Percentiles rank a stretch among this genome's conserved stretches.
These are phyloP conservation scores for Stemphylium beticola DNA, from an alignment of 2,329 filamentous ascomycete genomes.

Conservation along the genomic window DNA sequence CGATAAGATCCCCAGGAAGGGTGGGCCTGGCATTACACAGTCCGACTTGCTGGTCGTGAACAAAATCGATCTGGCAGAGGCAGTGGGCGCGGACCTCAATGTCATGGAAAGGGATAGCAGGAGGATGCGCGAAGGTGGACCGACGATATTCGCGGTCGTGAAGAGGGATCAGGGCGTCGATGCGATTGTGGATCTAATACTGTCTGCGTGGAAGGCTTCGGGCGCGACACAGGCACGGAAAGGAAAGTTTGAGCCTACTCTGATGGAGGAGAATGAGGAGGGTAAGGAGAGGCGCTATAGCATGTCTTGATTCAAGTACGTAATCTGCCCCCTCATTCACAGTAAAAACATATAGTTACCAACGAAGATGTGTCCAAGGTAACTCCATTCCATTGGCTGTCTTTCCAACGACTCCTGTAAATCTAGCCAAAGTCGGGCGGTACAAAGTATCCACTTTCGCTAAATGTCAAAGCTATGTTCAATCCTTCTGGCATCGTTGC, in stretches of 20 bases:
- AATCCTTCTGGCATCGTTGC: too few relatives aligned
- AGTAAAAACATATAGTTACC: too few relatives aligned
- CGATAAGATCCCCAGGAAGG: slow-evolving; percentile 95
- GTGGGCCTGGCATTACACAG: slow-evolving; percentile 95
- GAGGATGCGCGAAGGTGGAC: slow-evolving; percentile 93
- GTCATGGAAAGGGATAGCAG: slow-evolving; percentile 96
- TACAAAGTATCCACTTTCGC: too few relatives aligned
- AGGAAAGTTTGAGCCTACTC: slow-evolving; percentile 40
- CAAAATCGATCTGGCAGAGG: slow-evolving; percentile 92
- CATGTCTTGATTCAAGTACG: slow-evolving; percentile 4
- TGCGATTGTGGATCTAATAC: slow-evolving; percentile 84
- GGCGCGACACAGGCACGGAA: slow-evolving; percentile 64
- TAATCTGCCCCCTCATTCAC: not conserved
- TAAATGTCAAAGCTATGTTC: too few relatives aligned
- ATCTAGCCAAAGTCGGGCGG: too few relatives aligned
- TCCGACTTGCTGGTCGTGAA: slow-evolving; percentile 93
- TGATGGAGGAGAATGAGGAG: slow-evolving; percentile 36
- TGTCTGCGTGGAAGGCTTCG: slow-evolving; percentile 91
- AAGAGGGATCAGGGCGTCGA: slow-evolving; percentile 87
- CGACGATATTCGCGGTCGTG: slow-evolving; percentile 96
- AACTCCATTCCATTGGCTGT: too few relatives aligned
- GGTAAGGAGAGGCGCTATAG: slow-evolving; percentile 20
- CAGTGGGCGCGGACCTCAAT: slow-evolving; percentile 84
- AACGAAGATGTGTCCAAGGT: too few relatives aligned
- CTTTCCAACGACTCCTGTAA: too few relatives aligned